A percentile compares a stretch with the other conserved stretches of the same genome.
Conservation (phyloP, 495 filamentous ascomycete genomes). For the Aspergillus ellipticus region DNA sequence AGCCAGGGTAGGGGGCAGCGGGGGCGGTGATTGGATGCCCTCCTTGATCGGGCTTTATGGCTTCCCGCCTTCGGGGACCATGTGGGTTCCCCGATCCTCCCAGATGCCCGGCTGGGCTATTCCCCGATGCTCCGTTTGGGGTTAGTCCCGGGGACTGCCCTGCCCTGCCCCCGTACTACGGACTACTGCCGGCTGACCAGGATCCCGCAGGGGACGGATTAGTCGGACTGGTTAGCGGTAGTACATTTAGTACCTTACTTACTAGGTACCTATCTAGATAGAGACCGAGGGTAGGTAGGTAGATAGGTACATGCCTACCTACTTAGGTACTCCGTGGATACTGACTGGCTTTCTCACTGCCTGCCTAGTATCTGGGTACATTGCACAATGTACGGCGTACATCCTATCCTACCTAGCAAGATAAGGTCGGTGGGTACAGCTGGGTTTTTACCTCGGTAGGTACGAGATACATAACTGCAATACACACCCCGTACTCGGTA, state of each 20-base stretch:
- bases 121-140: conserved; percentile 3
- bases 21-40: conserved; percentile 13
- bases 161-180: neutral
- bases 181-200: neutral
- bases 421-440: too few species aligned
- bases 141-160: neutral
- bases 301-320: neutral
- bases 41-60: conserved; percentile 18
- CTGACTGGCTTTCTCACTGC: too few species aligned
- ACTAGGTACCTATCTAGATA: neutral
- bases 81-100: conserved; percentile 21
- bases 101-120: conserved; percentile 8
- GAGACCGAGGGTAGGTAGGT: neutral
- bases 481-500: neutral
- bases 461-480: too few species aligned
- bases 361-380: too few species aligned
- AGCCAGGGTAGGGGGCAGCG: neutral
- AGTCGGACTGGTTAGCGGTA: neutral
- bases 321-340: too few species aligned
- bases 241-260: neutral
- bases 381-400: neutral
- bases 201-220: neutral
- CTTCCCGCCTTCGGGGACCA: conserved; percentile 16
- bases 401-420: too few species aligned
- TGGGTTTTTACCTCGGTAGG: too few species aligned